These are phyloP conservation scores for Otatea glauca DNA, from an alignment of 176 grass and related monocot genomes.

Conservation along the genomic window DNA sequence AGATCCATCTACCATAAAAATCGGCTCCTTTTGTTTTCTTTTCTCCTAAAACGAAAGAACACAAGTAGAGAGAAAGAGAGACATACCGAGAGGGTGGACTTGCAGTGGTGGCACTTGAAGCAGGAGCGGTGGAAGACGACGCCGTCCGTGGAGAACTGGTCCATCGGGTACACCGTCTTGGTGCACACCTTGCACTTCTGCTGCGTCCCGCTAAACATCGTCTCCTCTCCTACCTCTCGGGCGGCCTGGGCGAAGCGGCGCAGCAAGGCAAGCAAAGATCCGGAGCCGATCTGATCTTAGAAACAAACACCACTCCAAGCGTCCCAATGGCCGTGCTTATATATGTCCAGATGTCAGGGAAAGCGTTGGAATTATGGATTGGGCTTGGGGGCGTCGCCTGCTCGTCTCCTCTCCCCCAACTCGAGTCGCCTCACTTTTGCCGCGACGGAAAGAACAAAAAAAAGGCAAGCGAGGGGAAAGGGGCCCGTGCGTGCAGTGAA, in stretches of 20 bases:
- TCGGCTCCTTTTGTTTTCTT: background rate
- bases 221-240: background rate
- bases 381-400: background rate
- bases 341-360: conserved; percentile 8
- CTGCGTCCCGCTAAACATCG: conserved; percentile 73
- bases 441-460: conserved; percentile 36
- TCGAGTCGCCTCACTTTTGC: conserved; percentile 46
- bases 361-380: conserved; percentile 46
- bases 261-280: conserved; percentile 39
- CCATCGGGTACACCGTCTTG: conserved; percentile 97
- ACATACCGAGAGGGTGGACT: conserved; percentile 71
- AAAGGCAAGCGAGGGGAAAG: background rate
- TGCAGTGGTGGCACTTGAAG: conserved; percentile 98
- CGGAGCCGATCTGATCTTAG: conserved; percentile 27
- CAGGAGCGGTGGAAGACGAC: conserved; percentile 76
- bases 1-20: conserved; percentile 39
- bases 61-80: background rate
- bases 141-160: conserved; percentile 80
- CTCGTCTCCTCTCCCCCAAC: conserved; percentile 26
- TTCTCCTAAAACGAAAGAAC: background rate
- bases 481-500: background rate
- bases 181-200: conserved; percentile 86
- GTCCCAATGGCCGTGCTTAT: conserved; percentile 39
- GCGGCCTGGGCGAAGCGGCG: background rate
- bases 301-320: background rate